A percentile compares a stretch with the other conserved stretches of the same genome.
These are phyloP conservation scores for Phlebopus sp. DNA, from an alignment of 1,284 basidiomycete genomes.

Conservation along the genomic window DNA sequence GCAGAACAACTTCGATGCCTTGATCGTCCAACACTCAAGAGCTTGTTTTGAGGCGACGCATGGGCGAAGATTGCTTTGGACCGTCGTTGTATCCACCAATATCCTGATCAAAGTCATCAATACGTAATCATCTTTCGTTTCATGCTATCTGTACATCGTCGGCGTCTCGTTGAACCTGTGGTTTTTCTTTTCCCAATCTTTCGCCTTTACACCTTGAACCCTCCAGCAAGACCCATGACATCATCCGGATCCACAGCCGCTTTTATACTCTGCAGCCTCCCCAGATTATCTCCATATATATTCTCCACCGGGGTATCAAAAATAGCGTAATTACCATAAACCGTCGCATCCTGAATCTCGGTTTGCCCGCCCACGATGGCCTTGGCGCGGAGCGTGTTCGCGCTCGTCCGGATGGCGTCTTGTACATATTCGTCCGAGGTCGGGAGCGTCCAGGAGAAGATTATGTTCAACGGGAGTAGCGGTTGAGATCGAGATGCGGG, in stretches of 20 bases:
- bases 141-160: too few species aligned
- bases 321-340: constrained; percentile 54
- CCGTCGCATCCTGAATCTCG: constrained; percentile 34
- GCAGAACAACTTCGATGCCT: too few species aligned
- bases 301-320: constrained; percentile 41
- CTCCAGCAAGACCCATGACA: constrained; percentile 56
- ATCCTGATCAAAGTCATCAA: too few species aligned
- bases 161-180: too few species aligned
- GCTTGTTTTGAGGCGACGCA: too few species aligned
- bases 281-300: constrained; percentile 49
- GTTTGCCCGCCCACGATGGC: constrained; percentile 29
- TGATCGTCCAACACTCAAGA: too few species aligned
- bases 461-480: constrained; percentile 46
- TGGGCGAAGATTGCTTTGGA: too few species aligned
- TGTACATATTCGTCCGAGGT: constrained; percentile 41
- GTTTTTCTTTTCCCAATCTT: too few species aligned
- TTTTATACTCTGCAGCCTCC: constrained; percentile 38
- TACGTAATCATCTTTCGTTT: too few species aligned
- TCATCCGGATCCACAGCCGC: constrained; percentile 43
- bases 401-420: constrained; percentile 38
- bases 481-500: constrained; percentile 41
- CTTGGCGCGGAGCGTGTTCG: constrained; percentile 41
- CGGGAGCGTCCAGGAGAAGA: constrained; percentile 39
- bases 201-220: constrained; percentile 32
- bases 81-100: too few species aligned